Base-by-base conservation (phyloP, 2,329 filamentous ascomycete species). In the Clarireedia homoeocarpa region DNA sequence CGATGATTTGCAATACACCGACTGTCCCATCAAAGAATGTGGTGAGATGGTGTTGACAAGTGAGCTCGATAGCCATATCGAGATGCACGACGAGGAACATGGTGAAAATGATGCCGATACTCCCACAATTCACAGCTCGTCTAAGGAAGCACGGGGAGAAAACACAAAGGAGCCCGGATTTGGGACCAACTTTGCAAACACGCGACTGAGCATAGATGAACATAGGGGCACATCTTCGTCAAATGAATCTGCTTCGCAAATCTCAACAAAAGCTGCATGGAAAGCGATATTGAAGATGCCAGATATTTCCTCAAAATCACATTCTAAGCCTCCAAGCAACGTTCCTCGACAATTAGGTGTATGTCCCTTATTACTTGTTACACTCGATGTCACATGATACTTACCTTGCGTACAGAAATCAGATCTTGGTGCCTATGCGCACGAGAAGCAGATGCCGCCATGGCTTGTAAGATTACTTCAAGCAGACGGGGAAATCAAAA, bases 371-470 rank as follows among this genome's bases (percentile, higher is more conserved):
- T 38, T 47, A 48, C 23, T 48, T 24, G 36, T 39, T 50, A 26
- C 30, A 23, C 9, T 6, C 30, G 26, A n/a, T 39, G 24, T 54
- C 52, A 55, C 52, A 56, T 62, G 56, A 51, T 51, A 36, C 51
- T 65, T 53, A 66, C 50, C 36, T 34, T 12, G 51, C 52, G 12
- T 38, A 5, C 61, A 69, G 64, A 79, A 77, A 72, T 76, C 67
- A 9, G 85, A 91, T 65, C 74, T 92, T 14, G 88, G 88, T 0
- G 82, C 82, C 26, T 83, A 87, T 70, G 86, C 86, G 1, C 75
- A 88, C 62, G 88, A 92, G 69, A 80, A 84, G 42, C 77, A 80
- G 62, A 91, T 91, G 88, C 88, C 88, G 0, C 71, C 75, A 7
- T 87, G 82, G 82, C 77, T 91, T 1, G 76, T 79, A 15, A 74